Percentiles rank a stretch among this genome's conserved stretches.
These are phyloP conservation scores for Ilyonectria sp. DNA, from an alignment of 2,329 filamentous ascomycete genomes.

Conservation along the genomic window DNA sequence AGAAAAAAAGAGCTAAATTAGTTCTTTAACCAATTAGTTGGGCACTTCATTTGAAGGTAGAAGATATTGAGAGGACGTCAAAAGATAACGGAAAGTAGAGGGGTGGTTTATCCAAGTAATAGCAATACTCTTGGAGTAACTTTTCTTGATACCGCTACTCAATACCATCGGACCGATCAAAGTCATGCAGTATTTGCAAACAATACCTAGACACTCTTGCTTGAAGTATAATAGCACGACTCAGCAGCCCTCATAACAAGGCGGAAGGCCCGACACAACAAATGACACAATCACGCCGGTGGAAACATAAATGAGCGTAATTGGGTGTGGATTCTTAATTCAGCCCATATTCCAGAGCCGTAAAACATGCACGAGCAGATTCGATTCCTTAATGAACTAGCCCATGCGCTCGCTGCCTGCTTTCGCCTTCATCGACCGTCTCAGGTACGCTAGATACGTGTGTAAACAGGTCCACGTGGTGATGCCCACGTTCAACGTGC, in stretches of 20 bases:
- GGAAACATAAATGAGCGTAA: background rate
- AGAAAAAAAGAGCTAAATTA: too few relatives aligned
- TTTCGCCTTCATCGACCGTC: conserved; percentile 32
- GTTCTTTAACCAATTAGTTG: too few relatives aligned
- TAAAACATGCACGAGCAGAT: conserved; percentile 18
- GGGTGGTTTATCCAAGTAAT: too few relatives aligned
- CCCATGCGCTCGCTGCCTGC: conserved; percentile 12
- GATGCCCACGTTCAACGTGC: conserved; percentile 3
- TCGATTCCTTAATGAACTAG: conserved; percentile 25
- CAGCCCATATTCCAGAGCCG: conserved; percentile 41
- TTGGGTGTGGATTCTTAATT: conserved; percentile 32
- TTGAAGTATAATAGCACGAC: background rate
- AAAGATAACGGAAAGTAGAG: too few relatives aligned
- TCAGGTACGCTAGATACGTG: conserved; percentile 26
- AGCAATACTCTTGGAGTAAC: too few relatives aligned
- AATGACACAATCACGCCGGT: background rate
- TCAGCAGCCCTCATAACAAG: background rate
- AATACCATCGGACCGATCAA: too few relatives aligned
- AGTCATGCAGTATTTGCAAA: too few relatives aligned
- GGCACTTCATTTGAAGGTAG: too few relatives aligned
- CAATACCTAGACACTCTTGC: too few relatives aligned
- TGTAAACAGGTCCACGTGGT: conserved; percentile 9
- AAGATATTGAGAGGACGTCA: too few relatives aligned
- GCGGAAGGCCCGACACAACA: background rate
- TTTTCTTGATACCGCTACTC: too few relatives aligned